These are phyloP conservation scores for Verticillium alfalfae DNA, from an alignment of 2,329 filamentous ascomycete species.

Conservation along the genomic window DNA sequence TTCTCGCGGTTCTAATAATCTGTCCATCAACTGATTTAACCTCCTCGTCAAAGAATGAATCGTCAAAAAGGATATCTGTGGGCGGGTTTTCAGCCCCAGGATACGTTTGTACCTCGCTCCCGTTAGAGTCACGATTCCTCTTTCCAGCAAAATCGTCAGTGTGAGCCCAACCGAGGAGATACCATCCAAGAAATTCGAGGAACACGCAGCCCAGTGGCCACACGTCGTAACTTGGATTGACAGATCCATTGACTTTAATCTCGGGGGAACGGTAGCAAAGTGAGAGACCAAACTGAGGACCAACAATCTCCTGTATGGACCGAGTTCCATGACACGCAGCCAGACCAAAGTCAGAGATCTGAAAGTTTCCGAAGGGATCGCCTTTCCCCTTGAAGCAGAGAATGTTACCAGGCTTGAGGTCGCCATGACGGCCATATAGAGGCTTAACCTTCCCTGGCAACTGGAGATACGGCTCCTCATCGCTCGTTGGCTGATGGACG, in stretches of 20 bases:
- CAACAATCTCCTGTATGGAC: background rate
- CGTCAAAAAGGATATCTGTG: background rate
- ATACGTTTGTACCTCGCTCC: background rate
- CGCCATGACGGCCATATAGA: conserved; percentile 1
- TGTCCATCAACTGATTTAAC: background rate
- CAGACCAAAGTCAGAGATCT: conserved; percentile 2
- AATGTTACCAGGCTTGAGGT: conserved; percentile 7
- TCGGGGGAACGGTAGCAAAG: background rate
- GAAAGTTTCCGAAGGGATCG: background rate
- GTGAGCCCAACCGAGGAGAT: background rate
- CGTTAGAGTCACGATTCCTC: background rate
- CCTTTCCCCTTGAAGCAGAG: conserved; percentile 1
- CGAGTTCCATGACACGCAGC: background rate
- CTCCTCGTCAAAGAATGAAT: background rate
- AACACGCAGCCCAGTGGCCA: conserved; percentile 1
- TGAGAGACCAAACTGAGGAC: background rate
- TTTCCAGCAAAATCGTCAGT: background rate
- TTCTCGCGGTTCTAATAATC: background rate
- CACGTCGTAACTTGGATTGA: conserved; percentile 1
- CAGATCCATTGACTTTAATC: background rate
- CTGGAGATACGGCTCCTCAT: background rate
- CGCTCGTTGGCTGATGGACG: background rate
- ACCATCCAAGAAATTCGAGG: conserved; percentile 2
- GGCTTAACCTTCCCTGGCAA: background rate
- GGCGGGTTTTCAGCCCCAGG: background rate